Conservation (phyloP, 2,329 filamentous ascomycete genomes). For the Ceratocystis diversiconidia region DNA sequence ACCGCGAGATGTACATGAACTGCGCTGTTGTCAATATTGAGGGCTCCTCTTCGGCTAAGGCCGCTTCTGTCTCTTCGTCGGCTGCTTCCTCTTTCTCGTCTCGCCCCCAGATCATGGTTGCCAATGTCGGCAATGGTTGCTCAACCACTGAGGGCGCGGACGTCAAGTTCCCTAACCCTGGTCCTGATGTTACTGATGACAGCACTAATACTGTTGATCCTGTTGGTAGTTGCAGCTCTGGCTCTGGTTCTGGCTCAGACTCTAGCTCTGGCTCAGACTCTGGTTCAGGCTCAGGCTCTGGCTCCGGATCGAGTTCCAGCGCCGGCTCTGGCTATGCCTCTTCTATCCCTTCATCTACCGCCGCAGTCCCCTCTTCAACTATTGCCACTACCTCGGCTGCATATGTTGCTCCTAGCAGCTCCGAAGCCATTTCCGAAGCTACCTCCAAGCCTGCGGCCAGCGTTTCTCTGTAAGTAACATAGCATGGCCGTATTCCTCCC, state of each 20-base stretch:
- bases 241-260: slow-evolving; percentile 17
- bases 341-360: slow-evolving; percentile 22
- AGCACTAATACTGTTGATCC: slow-evolving; percentile 26
- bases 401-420: neutral
- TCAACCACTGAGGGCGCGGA: slow-evolving; percentile 42
- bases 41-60: slow-evolving; percentile 23
- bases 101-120: slow-evolving; percentile 56
- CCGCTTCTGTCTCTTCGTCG: slow-evolving; percentile 18
- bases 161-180: slow-evolving; percentile 52
- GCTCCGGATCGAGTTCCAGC: neutral
- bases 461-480: slow-evolving; percentile 22
- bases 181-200: slow-evolving; percentile 35
- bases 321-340: slow-evolving; percentile 13
- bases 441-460: slow-evolving; percentile 17
- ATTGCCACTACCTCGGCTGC: slow-evolving; percentile 18
- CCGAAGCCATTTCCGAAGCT: slow-evolving; percentile 12
- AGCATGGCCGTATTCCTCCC: neutral
- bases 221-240: slow-evolving; percentile 26
- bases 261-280: slow-evolving; percentile 17
- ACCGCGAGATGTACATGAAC: slow-evolving; percentile 80
- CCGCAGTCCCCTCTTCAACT: slow-evolving; percentile 19
- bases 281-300: slow-evolving; percentile 10
- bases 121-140: slow-evolving; percentile 51
- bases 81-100: slow-evolving; percentile 32
- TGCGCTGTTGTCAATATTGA: slow-evolving; percentile 56